phyloP scores from a whole-genome alignment of 495 filamentous ascomycete species.

The Tuber melanosporum region DNA sequence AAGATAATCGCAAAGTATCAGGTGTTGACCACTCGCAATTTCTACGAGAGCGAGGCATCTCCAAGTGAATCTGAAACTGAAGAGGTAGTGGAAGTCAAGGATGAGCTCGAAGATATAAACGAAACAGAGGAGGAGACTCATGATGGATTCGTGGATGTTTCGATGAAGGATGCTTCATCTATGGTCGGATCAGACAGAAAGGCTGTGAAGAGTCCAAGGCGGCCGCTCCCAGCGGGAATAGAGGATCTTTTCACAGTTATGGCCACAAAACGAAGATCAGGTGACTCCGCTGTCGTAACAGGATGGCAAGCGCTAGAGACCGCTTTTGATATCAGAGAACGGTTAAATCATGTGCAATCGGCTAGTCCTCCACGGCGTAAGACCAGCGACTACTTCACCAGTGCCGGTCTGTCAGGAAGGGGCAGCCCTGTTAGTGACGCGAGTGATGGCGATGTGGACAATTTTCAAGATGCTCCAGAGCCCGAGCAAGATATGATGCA shows the following conservation, averaged over 20 bases:
- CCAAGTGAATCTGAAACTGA: conserved; percentile 83
- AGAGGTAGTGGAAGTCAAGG: conserved; percentile 60
- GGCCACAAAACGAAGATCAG: conserved; percentile 28
- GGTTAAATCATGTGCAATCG: conserved; percentile 22
- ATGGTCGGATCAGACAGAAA: conserved; percentile 38
- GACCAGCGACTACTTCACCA: conserved; percentile 14
- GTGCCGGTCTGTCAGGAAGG: conserved; percentile 20
- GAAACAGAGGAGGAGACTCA: conserved; percentile 62
- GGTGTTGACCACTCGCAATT: conserved; percentile 56
- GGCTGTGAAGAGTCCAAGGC: conserved; percentile 9
- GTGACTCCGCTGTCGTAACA: conserved; percentile 25
- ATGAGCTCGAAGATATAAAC: conserved; percentile 65
- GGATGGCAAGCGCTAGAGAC: conserved; percentile 33
- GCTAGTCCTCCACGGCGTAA: conserved; percentile 29
- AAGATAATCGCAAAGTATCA: conserved; percentile 56
- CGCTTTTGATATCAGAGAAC: conserved; percentile 29
- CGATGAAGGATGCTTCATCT: conserved; percentile 59
- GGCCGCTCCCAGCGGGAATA: conserved; percentile 19
- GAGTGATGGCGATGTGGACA: conserved; percentile 39
- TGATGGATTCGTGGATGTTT: conserved; percentile 84
- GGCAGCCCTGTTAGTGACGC: conserved; percentile 20
- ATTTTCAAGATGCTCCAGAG: conserved; percentile 31
- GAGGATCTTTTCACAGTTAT: conserved; percentile 32
- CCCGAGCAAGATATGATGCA: conserved; percentile 25
- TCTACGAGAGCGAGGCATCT: conserved; percentile 61